Base-by-base conservation (phyloP, 2,329 filamentous ascomycete species). In the Diaporthe nobilis region DNA sequence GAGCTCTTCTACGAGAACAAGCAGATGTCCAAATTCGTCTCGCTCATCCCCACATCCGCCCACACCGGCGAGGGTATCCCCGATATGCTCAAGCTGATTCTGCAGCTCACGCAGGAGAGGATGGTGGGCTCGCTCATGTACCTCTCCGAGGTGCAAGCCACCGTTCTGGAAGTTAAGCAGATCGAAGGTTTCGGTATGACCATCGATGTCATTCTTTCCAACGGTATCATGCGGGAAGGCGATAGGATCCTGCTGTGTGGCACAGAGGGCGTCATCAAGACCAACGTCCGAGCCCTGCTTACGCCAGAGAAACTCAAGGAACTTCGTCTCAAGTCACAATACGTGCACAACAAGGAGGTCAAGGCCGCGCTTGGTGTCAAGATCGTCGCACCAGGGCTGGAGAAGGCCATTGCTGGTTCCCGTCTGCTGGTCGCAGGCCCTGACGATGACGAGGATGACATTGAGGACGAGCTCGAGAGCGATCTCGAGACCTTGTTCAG, bases 21-120 rank as follows among this genome's bases (percentile, higher is more conserved):
- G 89, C 97, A 94, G 77, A 96, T 98, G 95, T 92, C 96, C 77
- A 94, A 93, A 83, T 94, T 93, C 81, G 97, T 99, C 75, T 99
- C 97, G n/a, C 90, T 99, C 76, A 95, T 98, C 71, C 97, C 97
- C 55, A 99, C 97, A 5, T 98, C 97, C 4, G 97, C 97, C 22
- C 95, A 98, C 85, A 98, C 97, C n/a, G 97, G 97, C 81, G 97
- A 99, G 87, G 97, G 97, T 92, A 96, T 99, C 79, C 97, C 97
- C 34, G 97, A 99, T 85, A 96, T 99, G 95, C 88, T 99, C 81
- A 99, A 98, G 90, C 92, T 99, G 77, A 94, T 99, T 79, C 88
- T 97, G 68, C 92, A 94, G 81, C 90, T 99, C 75, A 98, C 96
- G 1, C 97, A 99, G 86, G 96, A 98, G 87, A 94, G 97, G 81